Percentiles rank a stretch among this genome's conserved stretches.
These are phyloP conservation scores for Tulasnella sp. DNA, from an alignment of 768 basidiomycete genomes.

Conservation along the genomic window DNA sequence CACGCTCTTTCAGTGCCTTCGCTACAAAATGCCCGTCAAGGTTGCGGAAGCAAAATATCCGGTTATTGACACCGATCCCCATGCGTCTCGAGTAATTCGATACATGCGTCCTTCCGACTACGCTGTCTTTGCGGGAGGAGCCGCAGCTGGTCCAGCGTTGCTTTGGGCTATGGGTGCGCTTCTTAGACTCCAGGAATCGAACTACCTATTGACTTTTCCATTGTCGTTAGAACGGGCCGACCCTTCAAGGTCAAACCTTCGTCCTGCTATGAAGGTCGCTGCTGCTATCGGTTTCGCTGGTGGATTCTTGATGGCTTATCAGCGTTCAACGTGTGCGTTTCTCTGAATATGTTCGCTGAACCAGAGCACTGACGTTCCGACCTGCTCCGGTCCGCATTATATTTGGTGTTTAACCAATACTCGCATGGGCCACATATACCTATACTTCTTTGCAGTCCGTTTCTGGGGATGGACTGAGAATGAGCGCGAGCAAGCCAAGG, in stretches of 20 bases:
- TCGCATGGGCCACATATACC: neutral
- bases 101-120: conserved; percentile 88
- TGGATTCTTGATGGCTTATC: conserved; percentile 90
- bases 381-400: neutral
- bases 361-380: neutral
- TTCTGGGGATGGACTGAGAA: conserved; percentile 96
- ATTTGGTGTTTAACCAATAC: neutral
- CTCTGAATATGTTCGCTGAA: neutral
- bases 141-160: conserved; percentile 69
- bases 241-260: conserved; percentile 23
- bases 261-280: conserved; percentile 27
- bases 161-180: conserved; percentile 72
- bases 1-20: neutral
- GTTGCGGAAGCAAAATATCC: conserved; percentile 48
- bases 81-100: conserved; percentile 72
- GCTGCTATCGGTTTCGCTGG: conserved; percentile 76
- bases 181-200: neutral
- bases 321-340: conserved; percentile 68
- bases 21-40: conserved; percentile 9
- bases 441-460: conserved; percentile 41
- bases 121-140: conserved; percentile 67
- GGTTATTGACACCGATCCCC: conserved; percentile 89
- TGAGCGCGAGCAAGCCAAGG: conserved; percentile 64
- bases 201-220: neutral
- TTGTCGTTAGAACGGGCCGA: neutral